Evolutionary conservation across 2,329 filamentous ascomycete genomes (phyloP), one percentile per base, ranked within the genome.

Genomic region (Exophiala bonariae): DNA sequence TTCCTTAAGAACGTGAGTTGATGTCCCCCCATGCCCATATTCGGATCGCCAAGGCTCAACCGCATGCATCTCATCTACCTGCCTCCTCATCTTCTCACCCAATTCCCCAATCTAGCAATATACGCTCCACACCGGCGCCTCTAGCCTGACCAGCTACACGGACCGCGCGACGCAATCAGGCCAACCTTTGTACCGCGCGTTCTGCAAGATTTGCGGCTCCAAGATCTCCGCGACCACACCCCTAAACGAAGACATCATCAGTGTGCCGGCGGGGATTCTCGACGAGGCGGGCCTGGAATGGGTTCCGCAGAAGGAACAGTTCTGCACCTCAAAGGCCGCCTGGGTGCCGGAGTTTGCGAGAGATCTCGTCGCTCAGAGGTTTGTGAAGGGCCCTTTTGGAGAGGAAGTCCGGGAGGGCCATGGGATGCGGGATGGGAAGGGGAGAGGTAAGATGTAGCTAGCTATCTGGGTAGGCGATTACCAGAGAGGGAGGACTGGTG

Each of bases 301-400:
- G 52, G 16, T 13, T 16, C 49, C 52, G 19, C 44, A 44, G 4
- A 52, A 49, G 41, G 52, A 54, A 38, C 52, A 54, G 40, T 54
- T 54, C 34, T 48, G 49, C 20, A 19, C 19, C 11, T 37, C 33
- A 2, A 45, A 46, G 33, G 50, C 43, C 10, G 37, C 2, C 5
- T 54, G 51, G 51, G 41, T 54, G 32, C 47, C 47, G 4, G 47
- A 41, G 9, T 41, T 50, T 16, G 47, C 42, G 3, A 26, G 11
- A 11, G 43, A 26, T 10, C 3, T 41, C 13, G 37, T 45, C 7
- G 22, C 5, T n/a, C 20, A 49, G 33, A 49, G 40, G 18, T 49
- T 49, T 23, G 17, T 8, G 11, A 37, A 33, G n/a, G 45, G 45
- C 2, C 45, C 40, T 6, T 36, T 14, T 31, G 32, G 23, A 3